These are phyloP conservation scores for Diddensiella transvaalensis DNA, from an alignment of 805 yeast genomes.

Conservation along the genomic window DNA sequence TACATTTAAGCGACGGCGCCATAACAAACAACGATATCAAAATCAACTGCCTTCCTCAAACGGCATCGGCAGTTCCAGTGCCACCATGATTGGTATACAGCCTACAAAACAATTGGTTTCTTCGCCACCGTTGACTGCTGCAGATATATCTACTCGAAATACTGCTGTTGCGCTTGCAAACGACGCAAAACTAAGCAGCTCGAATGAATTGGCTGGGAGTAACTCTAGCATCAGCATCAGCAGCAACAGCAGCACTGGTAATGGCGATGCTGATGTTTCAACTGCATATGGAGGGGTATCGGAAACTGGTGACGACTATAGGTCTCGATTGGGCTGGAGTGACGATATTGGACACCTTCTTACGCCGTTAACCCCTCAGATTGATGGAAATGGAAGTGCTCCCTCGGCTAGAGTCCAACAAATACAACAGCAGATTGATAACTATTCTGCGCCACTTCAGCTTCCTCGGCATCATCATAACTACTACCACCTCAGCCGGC, in stretches of 20 bases:
- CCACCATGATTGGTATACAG: too few relatives aligned
- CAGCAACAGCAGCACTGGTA: too few relatives aligned
- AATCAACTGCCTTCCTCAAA: neutral
- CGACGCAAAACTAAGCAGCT: neutral
- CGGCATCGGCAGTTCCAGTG: too few relatives aligned
- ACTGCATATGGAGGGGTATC: too few relatives aligned
- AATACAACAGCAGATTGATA: neutral
- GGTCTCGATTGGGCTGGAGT: neutral
- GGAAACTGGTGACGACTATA: neutral
- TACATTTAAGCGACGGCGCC: constrained; percentile 7
- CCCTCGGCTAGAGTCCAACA: neutral
- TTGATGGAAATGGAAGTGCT: too few relatives aligned
- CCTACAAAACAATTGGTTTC: neutral
- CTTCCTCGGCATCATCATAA: neutral
- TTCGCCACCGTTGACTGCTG: neutral
- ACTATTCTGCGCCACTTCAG: neutral
- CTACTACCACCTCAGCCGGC: too few relatives aligned
- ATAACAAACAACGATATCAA: neutral
- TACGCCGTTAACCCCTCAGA: neutral
- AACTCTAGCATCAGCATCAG: too few relatives aligned
- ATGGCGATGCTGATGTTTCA: too few relatives aligned
- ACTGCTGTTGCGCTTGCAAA: neutral
- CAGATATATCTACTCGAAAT: neutral
- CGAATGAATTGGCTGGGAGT: too few relatives aligned
- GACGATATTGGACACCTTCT: neutral